phyloP scores from a whole-genome alignment of 768 basidiomycete genomes.

The Fomitopsis serialis region DNA sequence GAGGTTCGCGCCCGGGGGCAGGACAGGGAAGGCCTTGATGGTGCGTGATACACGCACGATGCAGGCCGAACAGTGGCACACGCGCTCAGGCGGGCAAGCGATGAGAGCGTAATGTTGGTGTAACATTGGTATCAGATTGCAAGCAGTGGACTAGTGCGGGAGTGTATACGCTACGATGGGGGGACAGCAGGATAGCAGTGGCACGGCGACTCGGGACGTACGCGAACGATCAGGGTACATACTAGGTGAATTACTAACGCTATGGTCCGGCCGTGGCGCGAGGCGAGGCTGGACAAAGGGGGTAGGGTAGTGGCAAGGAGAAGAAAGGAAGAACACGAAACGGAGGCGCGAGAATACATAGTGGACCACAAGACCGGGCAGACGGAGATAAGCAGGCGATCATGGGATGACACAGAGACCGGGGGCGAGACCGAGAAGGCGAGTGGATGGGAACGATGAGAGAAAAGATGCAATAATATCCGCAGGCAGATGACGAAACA shows the following conservation, averaged over 20 bases:
- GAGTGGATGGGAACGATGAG: neutral
- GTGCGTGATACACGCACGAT: too few species aligned
- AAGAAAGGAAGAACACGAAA: neutral
- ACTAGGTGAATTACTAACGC: conserved; percentile 4
- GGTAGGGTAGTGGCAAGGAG: neutral
- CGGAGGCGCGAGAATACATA: neutral
- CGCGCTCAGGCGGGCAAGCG: too few species aligned
- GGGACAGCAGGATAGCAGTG: too few species aligned
- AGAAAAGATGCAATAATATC: conserved; percentile 1
- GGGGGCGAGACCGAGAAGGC: neutral
- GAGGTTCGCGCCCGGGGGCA: too few species aligned
- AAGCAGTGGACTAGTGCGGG: too few species aligned
- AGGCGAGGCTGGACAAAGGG: neutral
- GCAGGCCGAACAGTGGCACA: too few species aligned
- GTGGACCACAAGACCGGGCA: neutral
- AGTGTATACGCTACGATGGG: too few species aligned
- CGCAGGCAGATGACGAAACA: neutral
- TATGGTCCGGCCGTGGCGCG: conserved; percentile 3
- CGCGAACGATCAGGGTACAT: conserved; percentile 1
- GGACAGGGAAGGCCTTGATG: too few species aligned
- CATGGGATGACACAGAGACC: neutral
- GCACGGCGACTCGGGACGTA: neutral
- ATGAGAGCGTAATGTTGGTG: too few species aligned
- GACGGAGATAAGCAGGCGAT: neutral
- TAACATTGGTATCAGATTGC: too few species aligned